A percentile compares a stretch with the other conserved stretches of the same genome.
Conservation (phyloP, 257 asterid genomes). For the Nicotiana otophora region DNA sequence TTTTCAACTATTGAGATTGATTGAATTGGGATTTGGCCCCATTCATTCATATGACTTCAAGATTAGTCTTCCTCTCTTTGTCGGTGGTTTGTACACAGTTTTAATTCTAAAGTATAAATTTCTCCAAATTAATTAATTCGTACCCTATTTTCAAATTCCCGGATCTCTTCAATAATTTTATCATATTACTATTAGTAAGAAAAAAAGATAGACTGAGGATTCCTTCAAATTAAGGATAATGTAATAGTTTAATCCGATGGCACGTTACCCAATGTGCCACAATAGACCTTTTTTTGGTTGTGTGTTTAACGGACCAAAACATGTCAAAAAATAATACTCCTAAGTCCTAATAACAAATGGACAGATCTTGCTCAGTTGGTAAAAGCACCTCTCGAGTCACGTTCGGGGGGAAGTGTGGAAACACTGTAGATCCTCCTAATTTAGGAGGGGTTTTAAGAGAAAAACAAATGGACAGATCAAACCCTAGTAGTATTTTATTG, state of each 20-base stretch:
- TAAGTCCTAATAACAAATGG: not conserved
- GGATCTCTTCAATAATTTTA: not conserved
- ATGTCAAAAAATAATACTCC: not conserved
- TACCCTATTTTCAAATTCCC: not conserved
- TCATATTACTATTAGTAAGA: not conserved
- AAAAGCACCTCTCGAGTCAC: too few species aligned
- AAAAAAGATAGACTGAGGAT: not conserved
- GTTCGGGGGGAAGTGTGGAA: too few species aligned
- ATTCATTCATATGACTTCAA: not conserved
- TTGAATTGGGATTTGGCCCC: not conserved
- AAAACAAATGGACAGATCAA: too few species aligned
- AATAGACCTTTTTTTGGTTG: not conserved
- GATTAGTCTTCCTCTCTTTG: not conserved
- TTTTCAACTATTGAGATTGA: not conserved
- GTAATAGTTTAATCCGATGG: not conserved
- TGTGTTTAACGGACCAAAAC: not conserved
- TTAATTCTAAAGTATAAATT: not conserved
- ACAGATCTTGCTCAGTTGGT: too few species aligned
- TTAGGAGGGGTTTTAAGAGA: too few species aligned
- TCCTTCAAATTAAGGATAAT: constrained; percentile 10
- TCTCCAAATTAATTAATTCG: not conserved
- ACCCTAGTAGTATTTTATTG: not conserved
- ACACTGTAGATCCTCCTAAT: too few species aligned
- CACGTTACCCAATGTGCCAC: not conserved
- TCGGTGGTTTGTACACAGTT: not conserved